Evolutionary conservation across 352 stramenopile genomes (phyloP), one percentile per base, ranked within the genome.

Genomic region (Phytophthora ramorum): DNA sequence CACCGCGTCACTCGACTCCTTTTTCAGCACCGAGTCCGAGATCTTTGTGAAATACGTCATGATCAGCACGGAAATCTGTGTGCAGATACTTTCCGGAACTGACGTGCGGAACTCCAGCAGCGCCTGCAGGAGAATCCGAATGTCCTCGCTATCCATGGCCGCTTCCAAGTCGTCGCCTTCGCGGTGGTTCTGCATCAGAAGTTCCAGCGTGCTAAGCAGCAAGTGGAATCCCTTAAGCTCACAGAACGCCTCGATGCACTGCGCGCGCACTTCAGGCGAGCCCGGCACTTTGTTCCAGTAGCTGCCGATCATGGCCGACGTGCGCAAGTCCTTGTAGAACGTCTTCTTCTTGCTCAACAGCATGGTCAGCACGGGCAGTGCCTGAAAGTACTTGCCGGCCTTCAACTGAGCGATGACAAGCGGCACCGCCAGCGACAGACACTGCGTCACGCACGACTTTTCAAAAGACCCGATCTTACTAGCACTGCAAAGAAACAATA

Each of bases 281-380:
- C 89, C 89, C 0, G 82, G 76, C 16, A 90, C 80, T 60, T 95
- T 95, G 79, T 96, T 96, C 89, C 87, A 96, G 47, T 96, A 96
- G 55, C 82, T 94, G 4, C 86, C 87, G 65, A 96, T 96, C 87
- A 95, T 93, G 34, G 88, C 82, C 7, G 87, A 93, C n/a, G 78
- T 87, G 56, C 87, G 86, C 28, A 94, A 45, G 44, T 96, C 89
- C 66, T 96, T 96, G 72, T 96, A 96, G 46, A 96, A 95, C 8
- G 81, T 92, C 55, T 90, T 91, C 52, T 96, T 95, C 76, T 96
- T 96, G 78, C 91, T 95, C 43, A 96, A 89, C 0, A 96, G 67
- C 81, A 95, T 88, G 2, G 89, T 87, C 10, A 95, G 67, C 46
- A 94, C 75, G 0, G 85, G 80, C 13, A 96, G 65, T 17, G 76